These are phyloP conservation scores for Aspergillus funiculosus DNA, from an alignment of 495 filamentous ascomycete species.

Conservation along the genomic window DNA sequence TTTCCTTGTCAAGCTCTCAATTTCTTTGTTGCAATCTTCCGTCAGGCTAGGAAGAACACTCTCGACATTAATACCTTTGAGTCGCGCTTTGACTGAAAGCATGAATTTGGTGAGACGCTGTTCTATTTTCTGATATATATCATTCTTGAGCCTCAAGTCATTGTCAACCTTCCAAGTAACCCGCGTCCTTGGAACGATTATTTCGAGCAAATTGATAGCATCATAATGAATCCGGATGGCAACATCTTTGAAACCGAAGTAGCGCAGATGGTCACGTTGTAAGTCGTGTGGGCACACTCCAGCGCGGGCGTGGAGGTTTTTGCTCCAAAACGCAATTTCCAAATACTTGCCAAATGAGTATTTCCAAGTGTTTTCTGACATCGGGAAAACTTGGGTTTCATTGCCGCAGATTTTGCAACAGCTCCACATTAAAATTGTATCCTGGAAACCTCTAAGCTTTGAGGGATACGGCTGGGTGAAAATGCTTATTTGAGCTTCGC, in stretches of 20 bases:
- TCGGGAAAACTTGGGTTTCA: conserved; percentile 83
- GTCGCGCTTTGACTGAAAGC: conserved; percentile 69
- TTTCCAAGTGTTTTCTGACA: conserved; percentile 96
- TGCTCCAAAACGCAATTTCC: conserved; percentile 94
- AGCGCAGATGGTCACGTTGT: conserved; percentile 83
- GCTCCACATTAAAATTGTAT: conserved; percentile 96
- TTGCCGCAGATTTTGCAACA: conserved; percentile 85
- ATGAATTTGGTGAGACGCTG: conserved; percentile 81
- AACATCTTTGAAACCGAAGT: conserved; percentile 82
- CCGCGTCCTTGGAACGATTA: conserved; percentile 80
- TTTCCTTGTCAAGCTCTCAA: conserved; percentile 66
- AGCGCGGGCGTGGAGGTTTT: conserved; percentile 68
- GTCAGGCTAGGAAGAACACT: conserved; percentile 81
- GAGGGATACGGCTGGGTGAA: conserved; percentile 72
- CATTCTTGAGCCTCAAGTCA: conserved; percentile 85
- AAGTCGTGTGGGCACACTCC: conserved; percentile 90
- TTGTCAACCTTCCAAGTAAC: conserved; percentile 97
- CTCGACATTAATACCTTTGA: conserved; percentile 84
- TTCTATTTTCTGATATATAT: conserved; percentile 73
- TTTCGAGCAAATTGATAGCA: conserved; percentile 85
- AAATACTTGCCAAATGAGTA: conserved; percentile 98
- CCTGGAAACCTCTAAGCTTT: conserved; percentile 62
- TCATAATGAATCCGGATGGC: conserved; percentile 90
- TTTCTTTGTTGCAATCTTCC: conserved; percentile 72
- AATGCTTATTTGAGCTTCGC: conserved; percentile 85